Evolutionary conservation across 305 asterid genomes (phyloP).

Genomic region (Plantago lanceolata): DNA sequence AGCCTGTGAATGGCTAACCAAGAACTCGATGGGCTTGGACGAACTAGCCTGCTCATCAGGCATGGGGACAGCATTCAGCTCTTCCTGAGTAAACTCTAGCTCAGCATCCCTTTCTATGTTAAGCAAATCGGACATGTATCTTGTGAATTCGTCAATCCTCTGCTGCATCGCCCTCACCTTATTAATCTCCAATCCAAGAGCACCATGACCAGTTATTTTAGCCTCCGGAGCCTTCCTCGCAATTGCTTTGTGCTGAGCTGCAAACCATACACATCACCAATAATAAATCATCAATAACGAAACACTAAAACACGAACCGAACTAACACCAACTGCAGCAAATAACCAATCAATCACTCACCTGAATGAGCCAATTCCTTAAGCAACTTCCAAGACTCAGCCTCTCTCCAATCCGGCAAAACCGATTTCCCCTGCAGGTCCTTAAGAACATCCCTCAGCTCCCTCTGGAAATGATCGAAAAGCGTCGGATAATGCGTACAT

Average conservation of each 20-base stretch:
- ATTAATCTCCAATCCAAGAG: slow-evolving; percentile 61
- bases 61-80: slow-evolving; percentile 81
- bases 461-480: slow-evolving; percentile 92
- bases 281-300: not conserved
- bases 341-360: slow-evolving; percentile 25
- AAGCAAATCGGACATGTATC: slow-evolving; percentile 70
- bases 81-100: slow-evolving; percentile 88
- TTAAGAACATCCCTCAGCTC: slow-evolving; percentile 82
- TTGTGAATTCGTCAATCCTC: slow-evolving; percentile 64
- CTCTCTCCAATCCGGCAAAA: slow-evolving; percentile 65
- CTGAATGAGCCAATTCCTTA: slow-evolving; percentile 81
- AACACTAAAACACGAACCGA: not conserved
- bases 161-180: slow-evolving; percentile 64
- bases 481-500: slow-evolving; percentile 91
- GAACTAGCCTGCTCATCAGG: slow-evolving; percentile 57
- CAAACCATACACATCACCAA: slow-evolving; percentile 25
- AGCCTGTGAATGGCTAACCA: slow-evolving; percentile 85
- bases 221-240: slow-evolving; percentile 61
- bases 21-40: slow-evolving; percentile 68
- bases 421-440: slow-evolving; percentile 52
- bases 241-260: slow-evolving; percentile 91
- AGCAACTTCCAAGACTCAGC: slow-evolving; percentile 87
- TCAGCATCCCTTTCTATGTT: slow-evolving; percentile 86
- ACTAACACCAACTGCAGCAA: not conserved
- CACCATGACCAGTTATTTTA: slow-evolving; percentile 52